These are phyloP conservation scores for Pseudogymnoascus pannorum DNA, from an alignment of 2,329 filamentous ascomycete genomes.

Conservation along the genomic window DNA sequence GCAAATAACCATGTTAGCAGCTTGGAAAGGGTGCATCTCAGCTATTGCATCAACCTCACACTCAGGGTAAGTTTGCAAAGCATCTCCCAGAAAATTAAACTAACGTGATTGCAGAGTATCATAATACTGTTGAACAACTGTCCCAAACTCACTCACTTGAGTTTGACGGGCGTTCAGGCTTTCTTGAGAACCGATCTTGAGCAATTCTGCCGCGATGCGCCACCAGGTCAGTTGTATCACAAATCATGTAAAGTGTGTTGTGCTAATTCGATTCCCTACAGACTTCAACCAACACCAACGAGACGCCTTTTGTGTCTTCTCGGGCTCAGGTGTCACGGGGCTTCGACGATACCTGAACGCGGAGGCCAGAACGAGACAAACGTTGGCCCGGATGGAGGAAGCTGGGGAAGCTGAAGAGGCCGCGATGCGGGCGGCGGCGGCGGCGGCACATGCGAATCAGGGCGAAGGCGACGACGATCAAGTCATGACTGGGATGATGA, in stretches of 20 bases:
- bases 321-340: slow-evolving; percentile 70
- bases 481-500: neutral
- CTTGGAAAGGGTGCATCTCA: slow-evolving; percentile 89
- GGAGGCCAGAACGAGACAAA: neutral
- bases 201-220: slow-evolving; percentile 78
- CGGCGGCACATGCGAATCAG: neutral
- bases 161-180: slow-evolving; percentile 84
- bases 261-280: slow-evolving; percentile 24
- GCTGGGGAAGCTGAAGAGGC: neutral
- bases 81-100: slow-evolving; percentile 10
- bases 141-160: slow-evolving; percentile 85
- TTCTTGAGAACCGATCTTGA: slow-evolving; percentile 83
- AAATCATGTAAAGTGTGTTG: neutral
- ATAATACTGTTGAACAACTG: slow-evolving; percentile 83
- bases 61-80: slow-evolving; percentile 55
- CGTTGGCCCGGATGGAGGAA: neutral
- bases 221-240: slow-evolving; percentile 46
- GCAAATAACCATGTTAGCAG: slow-evolving; percentile 19
- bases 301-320: slow-evolving; percentile 96
- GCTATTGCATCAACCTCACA: slow-evolving; percentile 83
- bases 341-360: slow-evolving; percentile 71
- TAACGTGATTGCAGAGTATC: slow-evolving; percentile 61
- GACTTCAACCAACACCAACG: slow-evolving; percentile 96
- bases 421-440: neutral
- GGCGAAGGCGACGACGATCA: neutral